phyloP scores from a whole-genome alignment of 116 monocot species.

The Iris pallida region DNA sequence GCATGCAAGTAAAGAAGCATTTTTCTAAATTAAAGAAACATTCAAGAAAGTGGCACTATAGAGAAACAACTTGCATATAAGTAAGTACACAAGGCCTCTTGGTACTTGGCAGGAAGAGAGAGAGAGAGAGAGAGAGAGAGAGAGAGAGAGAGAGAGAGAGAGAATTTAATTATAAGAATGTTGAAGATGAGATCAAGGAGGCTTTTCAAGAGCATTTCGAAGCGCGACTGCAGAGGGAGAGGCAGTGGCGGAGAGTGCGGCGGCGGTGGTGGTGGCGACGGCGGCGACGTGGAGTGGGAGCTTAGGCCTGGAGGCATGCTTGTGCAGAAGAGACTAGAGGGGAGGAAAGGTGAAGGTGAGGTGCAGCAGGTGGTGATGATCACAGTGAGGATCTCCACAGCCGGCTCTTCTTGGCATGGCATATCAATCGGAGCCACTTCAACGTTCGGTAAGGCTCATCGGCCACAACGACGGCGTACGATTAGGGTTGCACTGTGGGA shows the following conservation, averaged over 20 bases:
- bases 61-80: constrained; percentile 8
- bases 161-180: constrained; percentile 14
- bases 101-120: neutral
- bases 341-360: neutral
- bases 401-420: constrained; percentile 27
- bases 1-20: constrained; percentile 11
- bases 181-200: constrained; percentile 40
- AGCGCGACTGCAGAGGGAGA: neutral
- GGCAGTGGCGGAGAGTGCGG: neutral
- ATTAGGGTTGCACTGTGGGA: too few species aligned
- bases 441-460: constrained; percentile 43
- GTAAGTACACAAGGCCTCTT: neutral
- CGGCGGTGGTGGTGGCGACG: neutral
- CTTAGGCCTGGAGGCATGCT: constrained; percentile 41
- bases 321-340: constrained; percentile 32
- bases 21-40: neutral
- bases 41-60: neutral
- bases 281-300: constrained; percentile 37
- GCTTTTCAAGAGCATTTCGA: constrained; percentile 48
- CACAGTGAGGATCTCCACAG: constrained; percentile 24
- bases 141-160: neutral
- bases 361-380: neutral
- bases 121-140: neutral
- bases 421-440: constrained; percentile 28
- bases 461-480: too few species aligned